These are phyloP conservation scores for Uronychia binucleata DNA, from an alignment of 73 alveolate genomes.

Conservation along the genomic window DNA sequence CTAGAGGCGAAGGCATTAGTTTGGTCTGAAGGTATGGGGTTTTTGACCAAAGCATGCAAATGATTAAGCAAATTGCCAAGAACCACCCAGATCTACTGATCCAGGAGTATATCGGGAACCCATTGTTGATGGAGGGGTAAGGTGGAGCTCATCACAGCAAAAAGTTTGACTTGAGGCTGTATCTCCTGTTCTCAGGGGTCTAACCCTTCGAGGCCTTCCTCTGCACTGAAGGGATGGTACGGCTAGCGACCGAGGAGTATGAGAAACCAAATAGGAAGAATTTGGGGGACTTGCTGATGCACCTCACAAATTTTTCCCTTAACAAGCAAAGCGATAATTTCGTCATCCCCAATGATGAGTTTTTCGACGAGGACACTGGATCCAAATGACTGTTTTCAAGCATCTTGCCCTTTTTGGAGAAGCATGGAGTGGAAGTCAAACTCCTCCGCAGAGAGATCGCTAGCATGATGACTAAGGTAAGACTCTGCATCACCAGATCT, in stretches of 20 bases:
- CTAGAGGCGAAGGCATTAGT: slow-evolving; percentile 68
- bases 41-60: neutral
- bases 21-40: slow-evolving; percentile 36
- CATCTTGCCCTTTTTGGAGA: slow-evolving; percentile 15
- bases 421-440: slow-evolving; percentile 38
- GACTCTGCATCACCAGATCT: neutral
- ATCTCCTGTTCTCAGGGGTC: slow-evolving; percentile 91
- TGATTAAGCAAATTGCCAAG: neutral
- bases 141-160: slow-evolving; percentile 6
- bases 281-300: slow-evolving; percentile 59
- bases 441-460: neutral
- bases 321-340: slow-evolving; percentile 63
- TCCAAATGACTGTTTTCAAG: slow-evolving; percentile 32
- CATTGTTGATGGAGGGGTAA: neutral
- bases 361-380: slow-evolving; percentile 20
- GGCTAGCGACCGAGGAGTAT: slow-evolving; percentile 68
- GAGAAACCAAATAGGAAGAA: slow-evolving; percentile 53
- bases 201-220: slow-evolving; percentile 79
- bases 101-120: neutral
- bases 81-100: neutral
- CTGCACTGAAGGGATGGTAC: slow-evolving; percentile 73
- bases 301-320: slow-evolving; percentile 68
- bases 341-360: slow-evolving; percentile 37
- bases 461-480: neutral
- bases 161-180: slow-evolving; percentile 91